A percentile compares a stretch with the other conserved stretches of the same genome.
Evolutionary conservation across 2,329 filamentous ascomycete species (phyloP).

Genomic region (Alternaria gansuensis): DNA sequence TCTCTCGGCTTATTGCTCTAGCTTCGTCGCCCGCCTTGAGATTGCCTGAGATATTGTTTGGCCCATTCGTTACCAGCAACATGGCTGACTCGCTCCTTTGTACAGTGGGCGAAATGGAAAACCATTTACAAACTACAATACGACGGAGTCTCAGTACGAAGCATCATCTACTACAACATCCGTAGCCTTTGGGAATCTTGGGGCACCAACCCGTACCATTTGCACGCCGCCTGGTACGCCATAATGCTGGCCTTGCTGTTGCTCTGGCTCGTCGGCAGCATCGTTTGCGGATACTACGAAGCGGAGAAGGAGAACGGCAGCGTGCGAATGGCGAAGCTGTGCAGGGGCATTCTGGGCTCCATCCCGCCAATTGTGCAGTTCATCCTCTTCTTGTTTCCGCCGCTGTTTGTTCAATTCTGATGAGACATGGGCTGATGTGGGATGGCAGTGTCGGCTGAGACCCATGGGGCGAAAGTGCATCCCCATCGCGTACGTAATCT

Average conservation of each 20-base stretch:
- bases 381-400: slow-evolving; percentile 23
- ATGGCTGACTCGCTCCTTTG: slow-evolving; percentile 1
- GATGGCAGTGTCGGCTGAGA: slow-evolving; percentile 8
- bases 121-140: slow-evolving; percentile 14
- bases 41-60: not conserved
- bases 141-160: slow-evolving; percentile 9
- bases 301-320: not conserved
- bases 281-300: slow-evolving; percentile 16
- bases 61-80: not conserved
- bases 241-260: slow-evolving; percentile 14
- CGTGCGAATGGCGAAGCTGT: slow-evolving; percentile 8
- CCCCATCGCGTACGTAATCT: not conserved
- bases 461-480: slow-evolving; percentile 8
- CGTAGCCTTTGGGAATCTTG: slow-evolving; percentile 12
- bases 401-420: slow-evolving; percentile 21
- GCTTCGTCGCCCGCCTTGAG: not conserved
- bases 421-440: slow-evolving; percentile 9
- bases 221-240: slow-evolving; percentile 16
- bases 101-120: slow-evolving; percentile 3
- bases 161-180: slow-evolving; percentile 9
- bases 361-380: slow-evolving; percentile 21
- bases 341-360: slow-evolving; percentile 16
- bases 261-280: slow-evolving; percentile 17
- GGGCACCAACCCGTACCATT: slow-evolving; percentile 19
- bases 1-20: not conserved